These are phyloP conservation scores for Choiromyces venosus DNA, from an alignment of 495 filamentous ascomycete genomes.

Conservation along the genomic window DNA sequence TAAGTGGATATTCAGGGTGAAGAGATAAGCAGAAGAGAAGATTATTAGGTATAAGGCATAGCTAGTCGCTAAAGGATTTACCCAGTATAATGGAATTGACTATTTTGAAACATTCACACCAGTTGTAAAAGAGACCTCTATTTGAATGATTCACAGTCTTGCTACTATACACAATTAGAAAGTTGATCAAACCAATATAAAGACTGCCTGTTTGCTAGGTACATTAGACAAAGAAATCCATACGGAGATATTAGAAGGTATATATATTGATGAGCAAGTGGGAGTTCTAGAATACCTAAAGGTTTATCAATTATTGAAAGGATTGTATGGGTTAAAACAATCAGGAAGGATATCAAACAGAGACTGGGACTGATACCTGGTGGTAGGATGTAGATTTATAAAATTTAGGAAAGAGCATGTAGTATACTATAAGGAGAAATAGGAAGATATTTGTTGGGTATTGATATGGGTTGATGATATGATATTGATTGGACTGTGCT, in stretches of 20 bases:
- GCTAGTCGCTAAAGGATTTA: neutral
- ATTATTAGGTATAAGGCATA: neutral
- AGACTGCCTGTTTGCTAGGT: neutral
- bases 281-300: too few relatives aligned
- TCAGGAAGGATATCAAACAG: neutral
- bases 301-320: neutral
- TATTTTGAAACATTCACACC: neutral
- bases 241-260: neutral
- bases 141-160: neutral
- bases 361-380: neutral
- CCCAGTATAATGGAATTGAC: neutral
- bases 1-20: neutral
- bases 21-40: neutral
- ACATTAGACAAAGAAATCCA: neutral
- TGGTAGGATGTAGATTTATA: neutral
- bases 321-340: neutral
- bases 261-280: neutral
- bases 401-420: neutral
- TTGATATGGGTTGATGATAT: neutral
- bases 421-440: neutral
- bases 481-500: neutral
- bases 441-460: neutral
- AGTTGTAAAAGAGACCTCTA: neutral
- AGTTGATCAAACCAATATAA: neutral
- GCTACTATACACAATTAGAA: neutral